phyloP scores from a whole-genome alignment of 1,284 basidiomycete genomes.

The Trichosporon asahii region DNA sequence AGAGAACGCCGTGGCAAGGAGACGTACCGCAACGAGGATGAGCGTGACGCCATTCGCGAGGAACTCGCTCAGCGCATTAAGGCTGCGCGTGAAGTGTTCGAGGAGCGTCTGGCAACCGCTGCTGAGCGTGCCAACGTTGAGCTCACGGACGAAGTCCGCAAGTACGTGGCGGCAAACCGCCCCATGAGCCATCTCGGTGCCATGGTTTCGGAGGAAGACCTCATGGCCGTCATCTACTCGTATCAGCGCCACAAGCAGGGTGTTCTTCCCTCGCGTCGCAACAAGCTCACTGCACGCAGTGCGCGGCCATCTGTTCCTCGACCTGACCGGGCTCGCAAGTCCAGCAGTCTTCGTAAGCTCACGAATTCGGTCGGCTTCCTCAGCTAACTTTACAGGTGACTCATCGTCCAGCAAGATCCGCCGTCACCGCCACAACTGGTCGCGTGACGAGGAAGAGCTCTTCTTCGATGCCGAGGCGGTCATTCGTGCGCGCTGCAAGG shows the following conservation, averaged over 20 bases:
- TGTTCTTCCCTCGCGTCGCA: slow-evolving; percentile 1
- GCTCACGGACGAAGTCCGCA: slow-evolving; percentile 28
- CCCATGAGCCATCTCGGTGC: slow-evolving; percentile 23
- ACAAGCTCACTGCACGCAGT: background rate
- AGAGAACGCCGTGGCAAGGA: background rate
- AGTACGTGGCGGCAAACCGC: slow-evolving; percentile 27
- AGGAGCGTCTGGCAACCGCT: slow-evolving; percentile 29
- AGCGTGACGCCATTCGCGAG: slow-evolving; percentile 20
- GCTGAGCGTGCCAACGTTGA: slow-evolving; percentile 22
- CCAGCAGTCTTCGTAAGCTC: background rate
- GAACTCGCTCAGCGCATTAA: slow-evolving; percentile 34
- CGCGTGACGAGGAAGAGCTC: slow-evolving; percentile 76
- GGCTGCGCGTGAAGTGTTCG: slow-evolving; percentile 30
- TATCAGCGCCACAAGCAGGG: slow-evolving; percentile 13
- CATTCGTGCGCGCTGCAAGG: slow-evolving; percentile 62
- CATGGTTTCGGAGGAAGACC: slow-evolving; percentile 20
- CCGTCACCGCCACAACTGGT: slow-evolving; percentile 69
- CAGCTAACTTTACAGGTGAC: background rate
- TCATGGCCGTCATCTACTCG: slow-evolving; percentile 23
- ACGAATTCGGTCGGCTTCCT: background rate
- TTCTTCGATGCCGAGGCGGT: slow-evolving; percentile 77
- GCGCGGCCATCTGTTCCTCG: background rate
- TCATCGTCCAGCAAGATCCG: slow-evolving; percentile 11
- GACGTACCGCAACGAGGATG: slow-evolving; percentile 1
- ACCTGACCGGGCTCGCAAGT: background rate